These are phyloP conservation scores for Tremellales sp. DNA, from an alignment of 1,284 basidiomycete genomes.

Conservation along the genomic window DNA sequence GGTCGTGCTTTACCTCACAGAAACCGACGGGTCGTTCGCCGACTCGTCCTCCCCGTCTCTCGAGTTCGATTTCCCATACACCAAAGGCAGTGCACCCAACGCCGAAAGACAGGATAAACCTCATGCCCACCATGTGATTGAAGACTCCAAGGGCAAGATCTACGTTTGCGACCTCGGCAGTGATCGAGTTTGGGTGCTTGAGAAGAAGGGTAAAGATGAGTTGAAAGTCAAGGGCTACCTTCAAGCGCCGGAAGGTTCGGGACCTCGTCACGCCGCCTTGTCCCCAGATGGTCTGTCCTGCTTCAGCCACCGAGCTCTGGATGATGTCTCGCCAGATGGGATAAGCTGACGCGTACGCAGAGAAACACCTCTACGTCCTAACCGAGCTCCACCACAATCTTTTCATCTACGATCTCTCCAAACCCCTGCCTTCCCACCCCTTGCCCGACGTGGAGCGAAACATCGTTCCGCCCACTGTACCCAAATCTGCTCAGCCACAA, in stretches of 20 bases:
- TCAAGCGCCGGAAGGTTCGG: constrained; percentile 33
- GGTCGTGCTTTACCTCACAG: constrained; percentile 31
- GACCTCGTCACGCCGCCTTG: constrained; percentile 41
- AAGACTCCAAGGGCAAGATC: constrained; percentile 30
- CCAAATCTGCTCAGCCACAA: constrained; percentile 17
- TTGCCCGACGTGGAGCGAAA: constrained; percentile 20
- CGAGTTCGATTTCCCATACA: constrained; percentile 33
- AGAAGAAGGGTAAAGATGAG: constrained; percentile 22
- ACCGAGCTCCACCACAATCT: constrained; percentile 40
- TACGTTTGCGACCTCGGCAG: constrained; percentile 45
- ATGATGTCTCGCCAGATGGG: too few relatives aligned
- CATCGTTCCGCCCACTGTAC: constrained; percentile 35
- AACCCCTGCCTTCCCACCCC: constrained; percentile 19
- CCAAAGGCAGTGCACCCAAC: constrained; percentile 28
- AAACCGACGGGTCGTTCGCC: constrained; percentile 23
- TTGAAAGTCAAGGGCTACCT: constrained; percentile 34
- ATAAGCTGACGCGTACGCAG: constrained; percentile 14
- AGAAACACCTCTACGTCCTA: constrained; percentile 41
- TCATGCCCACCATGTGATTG: constrained; percentile 45
- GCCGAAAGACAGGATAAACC: constrained; percentile 41
- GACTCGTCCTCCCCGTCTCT: constrained; percentile 23
- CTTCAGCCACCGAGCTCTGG: too few relatives aligned
- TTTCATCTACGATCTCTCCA: constrained; percentile 32
- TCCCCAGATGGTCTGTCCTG: constrained; percentile 33
- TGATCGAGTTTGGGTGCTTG: constrained; percentile 41